A percentile compares a stretch with the other conserved stretches of the same genome.
phyloP scores from a whole-genome alignment of 2,329 filamentous ascomycete species.

The Epichloe uncinata region DNA sequence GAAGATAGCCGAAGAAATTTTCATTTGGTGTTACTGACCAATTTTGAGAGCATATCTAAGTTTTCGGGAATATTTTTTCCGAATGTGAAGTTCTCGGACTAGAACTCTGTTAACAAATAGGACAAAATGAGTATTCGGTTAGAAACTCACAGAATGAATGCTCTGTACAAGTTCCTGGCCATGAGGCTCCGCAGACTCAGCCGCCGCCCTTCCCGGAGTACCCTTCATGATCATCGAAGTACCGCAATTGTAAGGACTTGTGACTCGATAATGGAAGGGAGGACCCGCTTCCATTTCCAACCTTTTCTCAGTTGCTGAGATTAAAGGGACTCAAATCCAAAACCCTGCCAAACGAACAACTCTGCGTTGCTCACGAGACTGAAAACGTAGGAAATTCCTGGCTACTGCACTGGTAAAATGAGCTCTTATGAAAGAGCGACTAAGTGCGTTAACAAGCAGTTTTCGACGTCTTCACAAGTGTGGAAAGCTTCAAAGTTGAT shows the following conservation, averaged over 20 bases:
- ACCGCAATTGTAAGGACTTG: not conserved
- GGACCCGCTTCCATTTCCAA: not conserved
- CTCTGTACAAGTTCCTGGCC: not conserved
- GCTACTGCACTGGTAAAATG: not conserved
- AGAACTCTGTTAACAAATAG: not conserved
- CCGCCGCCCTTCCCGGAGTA: not conserved
- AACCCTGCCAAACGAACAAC: not conserved
- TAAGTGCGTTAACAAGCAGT: not conserved
- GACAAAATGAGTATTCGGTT: not conserved
- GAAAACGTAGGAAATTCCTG: not conserved
- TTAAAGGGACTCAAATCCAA: not conserved
- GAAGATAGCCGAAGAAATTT: not conserved
- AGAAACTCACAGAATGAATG: not conserved
- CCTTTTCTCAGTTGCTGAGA: too few relatives aligned
- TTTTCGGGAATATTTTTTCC: not conserved
- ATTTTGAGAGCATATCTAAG: not conserved
- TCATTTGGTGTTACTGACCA: not conserved
- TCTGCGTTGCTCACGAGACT: not conserved
- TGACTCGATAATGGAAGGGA: not conserved
- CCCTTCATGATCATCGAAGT: not conserved
- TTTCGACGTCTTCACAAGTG: not conserved
- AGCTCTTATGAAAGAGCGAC: not conserved
- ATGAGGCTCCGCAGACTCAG: not conserved
- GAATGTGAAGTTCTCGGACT: not conserved
- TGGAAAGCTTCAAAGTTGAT: not conserved